Percentiles rank a stretch among this genome's conserved stretches.
Evolutionary conservation across 176 grass and related monocot genomes (phyloP).

Genomic region (Bolboschoenus planiculmis): DNA sequence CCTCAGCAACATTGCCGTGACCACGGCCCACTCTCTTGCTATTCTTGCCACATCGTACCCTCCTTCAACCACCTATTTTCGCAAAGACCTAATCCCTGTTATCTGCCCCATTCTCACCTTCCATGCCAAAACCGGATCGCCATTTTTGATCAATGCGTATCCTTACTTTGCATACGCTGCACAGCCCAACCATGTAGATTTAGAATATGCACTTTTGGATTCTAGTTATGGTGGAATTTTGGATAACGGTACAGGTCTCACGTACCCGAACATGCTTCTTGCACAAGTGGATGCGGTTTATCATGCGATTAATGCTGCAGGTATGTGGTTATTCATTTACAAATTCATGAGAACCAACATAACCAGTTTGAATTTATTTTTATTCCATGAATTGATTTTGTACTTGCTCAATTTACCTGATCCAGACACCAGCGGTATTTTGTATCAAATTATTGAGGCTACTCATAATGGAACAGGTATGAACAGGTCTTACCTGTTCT

Average conservation of each 20-base stretch:
- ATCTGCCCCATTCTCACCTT: conserved; percentile 65
- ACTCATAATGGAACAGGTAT: neutral
- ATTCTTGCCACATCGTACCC: conserved; percentile 62
- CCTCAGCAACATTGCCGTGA: conserved; percentile 44
- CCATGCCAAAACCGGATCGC: conserved; percentile 46
- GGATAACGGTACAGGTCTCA: conserved; percentile 36
- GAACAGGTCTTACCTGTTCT: too few species aligned
- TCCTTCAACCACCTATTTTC: conserved; percentile 46
- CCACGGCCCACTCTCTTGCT: conserved; percentile 56
- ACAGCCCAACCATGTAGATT: conserved; percentile 41
- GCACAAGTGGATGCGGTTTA: conserved; percentile 73
- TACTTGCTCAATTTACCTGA: neutral
- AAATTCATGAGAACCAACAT: neutral
- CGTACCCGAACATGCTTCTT: conserved; percentile 49
- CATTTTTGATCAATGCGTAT: conserved; percentile 80
- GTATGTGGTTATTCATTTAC: neutral
- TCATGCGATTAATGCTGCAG: conserved; percentile 57
- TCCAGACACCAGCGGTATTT: neutral
- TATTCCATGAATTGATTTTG: too few species aligned
- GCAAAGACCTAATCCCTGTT: conserved; percentile 40
- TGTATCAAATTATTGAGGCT: neutral
- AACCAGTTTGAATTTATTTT: neutral
- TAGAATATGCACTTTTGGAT: conserved; percentile 53
- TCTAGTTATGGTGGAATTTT: conserved; percentile 26
- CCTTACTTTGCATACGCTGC: conserved; percentile 67